phyloP scores from a whole-genome alignment of 441 rosid genomes.

The Viola pubescens region DNA sequence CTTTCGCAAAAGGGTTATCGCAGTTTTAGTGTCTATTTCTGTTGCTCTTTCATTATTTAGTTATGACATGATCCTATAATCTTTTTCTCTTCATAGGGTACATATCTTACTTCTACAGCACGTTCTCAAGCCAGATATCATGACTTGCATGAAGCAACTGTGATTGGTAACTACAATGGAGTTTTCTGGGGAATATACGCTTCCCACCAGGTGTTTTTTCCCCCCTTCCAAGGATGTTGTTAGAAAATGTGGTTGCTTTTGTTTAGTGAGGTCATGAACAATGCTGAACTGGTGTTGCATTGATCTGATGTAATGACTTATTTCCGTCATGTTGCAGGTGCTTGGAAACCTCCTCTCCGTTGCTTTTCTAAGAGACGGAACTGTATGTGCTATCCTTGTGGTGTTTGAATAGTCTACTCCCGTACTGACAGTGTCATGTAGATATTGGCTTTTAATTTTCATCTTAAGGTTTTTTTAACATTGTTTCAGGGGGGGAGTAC shows the following conservation, averaged over 20 bases:
- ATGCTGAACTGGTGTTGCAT: constrained; percentile 2
- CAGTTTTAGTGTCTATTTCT: no score
- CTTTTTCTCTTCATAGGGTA: constrained; percentile 42
- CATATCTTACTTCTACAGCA: constrained; percentile 82
- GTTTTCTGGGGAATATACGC: constrained; percentile 91
- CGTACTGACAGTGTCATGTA: background rate
- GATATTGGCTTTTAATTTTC: background rate
- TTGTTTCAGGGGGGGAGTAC: constrained; percentile 63
- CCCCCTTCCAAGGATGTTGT: constrained; percentile 3
- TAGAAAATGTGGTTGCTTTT: constrained; percentile 4
- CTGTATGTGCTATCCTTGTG: constrained; percentile 31
- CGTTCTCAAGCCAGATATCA: constrained; percentile 55
- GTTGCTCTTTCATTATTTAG: no score
- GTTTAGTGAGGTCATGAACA: constrained; percentile 3
- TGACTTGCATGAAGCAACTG: constrained; percentile 57
- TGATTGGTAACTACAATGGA: constrained; percentile 82
- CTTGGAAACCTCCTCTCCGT: constrained; percentile 84
- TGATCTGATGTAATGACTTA: constrained; percentile 4
- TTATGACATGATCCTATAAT: no score
- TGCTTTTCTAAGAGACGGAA: constrained; percentile 52
- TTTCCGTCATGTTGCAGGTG: constrained; percentile 39
- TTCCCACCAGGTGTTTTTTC: constrained; percentile 60
- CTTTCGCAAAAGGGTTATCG: no score
- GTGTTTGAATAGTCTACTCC: background rate
- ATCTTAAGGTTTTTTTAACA: constrained; percentile 15